A percentile compares a stretch with the other conserved stretches of the same genome.
Conservation (phyloP, 2,329 filamentous ascomycete species). For the Madurella mycetomatis region DNA sequence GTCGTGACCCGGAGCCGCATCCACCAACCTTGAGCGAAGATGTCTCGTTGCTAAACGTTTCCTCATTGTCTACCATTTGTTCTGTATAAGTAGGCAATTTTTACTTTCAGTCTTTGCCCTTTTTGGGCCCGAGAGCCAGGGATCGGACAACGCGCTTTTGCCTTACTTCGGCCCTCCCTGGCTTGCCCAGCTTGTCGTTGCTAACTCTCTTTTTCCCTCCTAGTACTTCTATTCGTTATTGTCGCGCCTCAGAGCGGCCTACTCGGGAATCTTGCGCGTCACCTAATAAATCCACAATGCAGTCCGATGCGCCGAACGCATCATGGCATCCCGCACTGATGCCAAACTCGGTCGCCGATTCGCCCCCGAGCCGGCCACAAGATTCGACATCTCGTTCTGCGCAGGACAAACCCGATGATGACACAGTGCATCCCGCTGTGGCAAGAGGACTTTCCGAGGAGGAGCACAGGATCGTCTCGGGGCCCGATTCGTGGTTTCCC, state of each 20-base stretch:
- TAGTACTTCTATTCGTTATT: constrained; percentile 17
- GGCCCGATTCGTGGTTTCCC: constrained; percentile 30
- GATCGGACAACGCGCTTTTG: constrained; percentile 12
- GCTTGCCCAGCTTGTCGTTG: not conserved
- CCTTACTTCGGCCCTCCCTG: constrained; percentile 11
- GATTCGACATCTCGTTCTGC: constrained; percentile 4
- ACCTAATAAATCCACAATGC: constrained; percentile 34
- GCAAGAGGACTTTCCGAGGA: constrained; percentile 6
- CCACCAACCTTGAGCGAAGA: constrained; percentile 12
- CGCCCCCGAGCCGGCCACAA: constrained; percentile 8
- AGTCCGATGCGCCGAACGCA: constrained; percentile 39
- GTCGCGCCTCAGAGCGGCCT: constrained; percentile 13
- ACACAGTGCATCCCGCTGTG: not conserved
- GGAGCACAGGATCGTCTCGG: constrained; percentile 14
- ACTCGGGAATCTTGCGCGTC: constrained; percentile 9
- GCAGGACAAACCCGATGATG: not conserved
- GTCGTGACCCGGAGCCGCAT: constrained; percentile 1
- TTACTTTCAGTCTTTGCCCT: not conserved
- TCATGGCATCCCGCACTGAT: constrained; percentile 51
- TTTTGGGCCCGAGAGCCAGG: constrained; percentile 4
- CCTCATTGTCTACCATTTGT: constrained; percentile 10
- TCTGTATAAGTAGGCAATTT: constrained; percentile 21
- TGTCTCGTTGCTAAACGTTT: constrained; percentile 17
- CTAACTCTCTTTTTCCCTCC: constrained; percentile 6
- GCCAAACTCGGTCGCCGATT: constrained; percentile 38